Base-by-base conservation (phyloP, 2,329 filamentous ascomycete species). In the Penicillium crustosum region DNA sequence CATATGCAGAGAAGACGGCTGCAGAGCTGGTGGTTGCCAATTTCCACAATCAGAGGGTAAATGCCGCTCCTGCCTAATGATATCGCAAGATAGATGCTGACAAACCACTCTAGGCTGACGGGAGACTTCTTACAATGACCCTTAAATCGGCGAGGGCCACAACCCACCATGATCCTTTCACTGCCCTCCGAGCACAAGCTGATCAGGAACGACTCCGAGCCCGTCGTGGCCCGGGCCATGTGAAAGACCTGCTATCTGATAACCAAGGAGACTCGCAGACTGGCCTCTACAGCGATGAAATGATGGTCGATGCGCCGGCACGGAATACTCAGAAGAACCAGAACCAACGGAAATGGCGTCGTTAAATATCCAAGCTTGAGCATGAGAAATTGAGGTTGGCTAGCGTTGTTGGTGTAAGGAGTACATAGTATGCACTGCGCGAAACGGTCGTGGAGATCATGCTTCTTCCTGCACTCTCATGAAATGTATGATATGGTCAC, bases 11-110 rank as follows among this genome's bases (percentile, higher is more conserved):
- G 44, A 82, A 77, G 67, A 73, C 74, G 31, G 79, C 80, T 23
- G 86, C 85, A 1, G 83, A 88, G 60, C 82, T 79, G 52, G 81
- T 86, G 38, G 81, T 88, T 61, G 79, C 79, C 38, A 85, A 79
- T 35, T 87, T 87, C 74, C 83, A 88, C 72, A 83, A 83, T 62
- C 83, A 86, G 67, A 85, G 82, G 78, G 83, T 85, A 67, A 52
- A 75, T 35, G 17, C 33, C 17, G 4, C 7, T 23, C 21, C 31
- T 21, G 13, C 7, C 9, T n/a, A 6, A 6, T 21, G 5, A 29
- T 12, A 13, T 15, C 6, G 13, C 6, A 3, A 42, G 17, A 15
- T 19, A 2, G 7, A 43, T 59, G 56, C 68, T 70, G 59, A 71
- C 54, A 55, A 12, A 4, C 15, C 9, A 10, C 9, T 65, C 35